These are phyloP conservation scores for Gorgonomyces haynaldii DNA, from an alignment of 192 early-diverging fungal genomes.

Conservation along the genomic window DNA sequence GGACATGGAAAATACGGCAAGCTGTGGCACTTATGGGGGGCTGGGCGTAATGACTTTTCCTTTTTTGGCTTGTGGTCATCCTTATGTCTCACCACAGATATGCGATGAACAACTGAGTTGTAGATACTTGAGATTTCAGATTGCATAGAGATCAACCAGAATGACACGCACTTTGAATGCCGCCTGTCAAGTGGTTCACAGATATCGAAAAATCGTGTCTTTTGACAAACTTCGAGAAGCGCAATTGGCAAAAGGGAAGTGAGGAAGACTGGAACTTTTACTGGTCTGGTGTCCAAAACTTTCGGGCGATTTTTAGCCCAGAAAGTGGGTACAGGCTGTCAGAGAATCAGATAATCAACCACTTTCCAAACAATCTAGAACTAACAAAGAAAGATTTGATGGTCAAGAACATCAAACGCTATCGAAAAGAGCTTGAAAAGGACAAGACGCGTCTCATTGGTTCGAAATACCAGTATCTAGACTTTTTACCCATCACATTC, in stretches of 20 bases:
- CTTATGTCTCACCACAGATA: no score
- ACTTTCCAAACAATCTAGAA: slow-evolving; percentile 47
- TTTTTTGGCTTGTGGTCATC: no score
- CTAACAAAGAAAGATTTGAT: slow-evolving; percentile 48
- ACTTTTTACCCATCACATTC: slow-evolving; percentile 42
- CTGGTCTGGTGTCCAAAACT: slow-evolving; percentile 35
- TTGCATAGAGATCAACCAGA: no score
- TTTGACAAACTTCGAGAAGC: slow-evolving; percentile 42
- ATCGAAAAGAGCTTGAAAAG: slow-evolving; percentile 40
- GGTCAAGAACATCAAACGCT: slow-evolving; percentile 51
- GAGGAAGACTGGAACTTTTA: slow-evolving; percentile 57
- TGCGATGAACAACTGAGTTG: no score
- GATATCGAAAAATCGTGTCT: slow-evolving; percentile 47
- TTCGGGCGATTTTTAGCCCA: slow-evolving; percentile 39
- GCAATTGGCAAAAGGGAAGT: slow-evolving; percentile 36
- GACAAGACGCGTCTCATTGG: slow-evolving; percentile 13
- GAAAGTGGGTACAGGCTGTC: slow-evolving; percentile 40
- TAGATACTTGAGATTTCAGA: no score
- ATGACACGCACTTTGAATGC: no score
- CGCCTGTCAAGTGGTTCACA: slow-evolving; percentile 5
- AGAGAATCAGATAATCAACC: slow-evolving; percentile 49
- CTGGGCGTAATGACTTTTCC: no score
- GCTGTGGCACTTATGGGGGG: no score
- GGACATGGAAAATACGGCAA: no score
- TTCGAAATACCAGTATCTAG: slow-evolving; percentile 21